These are phyloP conservation scores for Metarhizium album DNA, from an alignment of 2,329 filamentous ascomycete genomes.

Conservation along the genomic window DNA sequence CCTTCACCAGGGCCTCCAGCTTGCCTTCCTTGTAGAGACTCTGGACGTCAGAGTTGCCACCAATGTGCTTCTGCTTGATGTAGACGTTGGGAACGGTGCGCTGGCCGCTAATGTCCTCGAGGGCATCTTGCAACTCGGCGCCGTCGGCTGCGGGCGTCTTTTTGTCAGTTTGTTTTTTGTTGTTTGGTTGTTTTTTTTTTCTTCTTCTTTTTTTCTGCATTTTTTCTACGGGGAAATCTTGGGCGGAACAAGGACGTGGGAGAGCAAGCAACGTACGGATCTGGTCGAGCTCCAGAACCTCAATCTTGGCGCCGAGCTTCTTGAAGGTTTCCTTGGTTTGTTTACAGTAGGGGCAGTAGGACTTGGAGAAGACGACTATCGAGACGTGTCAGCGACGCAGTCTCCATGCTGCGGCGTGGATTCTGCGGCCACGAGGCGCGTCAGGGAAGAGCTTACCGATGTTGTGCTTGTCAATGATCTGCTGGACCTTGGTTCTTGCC, in stretches of 20 bases:
- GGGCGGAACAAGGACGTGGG: background rate
- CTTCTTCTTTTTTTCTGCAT: too few relatives aligned
- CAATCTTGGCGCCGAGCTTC: constrained; percentile 60
- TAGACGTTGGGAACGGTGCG: constrained; percentile 92
- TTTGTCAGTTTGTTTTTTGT: constrained; percentile 2
- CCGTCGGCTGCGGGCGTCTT: constrained; percentile 58
- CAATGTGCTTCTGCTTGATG: constrained; percentile 84
- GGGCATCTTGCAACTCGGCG: constrained; percentile 68
- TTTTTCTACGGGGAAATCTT: too few relatives aligned
- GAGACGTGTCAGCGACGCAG: background rate
- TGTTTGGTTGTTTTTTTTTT: too few relatives aligned
- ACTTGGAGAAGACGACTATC: constrained; percentile 89
- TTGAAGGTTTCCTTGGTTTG: constrained; percentile 66
- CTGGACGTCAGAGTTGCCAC: constrained; percentile 84
- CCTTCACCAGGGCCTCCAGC: constrained; percentile 29
- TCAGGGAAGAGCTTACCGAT: constrained; percentile 49
- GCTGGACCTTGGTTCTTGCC: constrained; percentile 72
- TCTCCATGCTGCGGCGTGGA: background rate
- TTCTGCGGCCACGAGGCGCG: background rate
- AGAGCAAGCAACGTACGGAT: constrained; percentile 40
- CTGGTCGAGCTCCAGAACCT: constrained; percentile 72
- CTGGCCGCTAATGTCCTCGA: constrained; percentile 71
- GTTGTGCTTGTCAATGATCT: constrained; percentile 78
- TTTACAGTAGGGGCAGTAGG: constrained; percentile 88
- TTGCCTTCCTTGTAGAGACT: constrained; percentile 37